A percentile compares a stretch with the other conserved stretches of the same genome.
These are phyloP conservation scores for Pichia scutulata DNA, from an alignment of 805 yeast species.

Conservation along the genomic window DNA sequence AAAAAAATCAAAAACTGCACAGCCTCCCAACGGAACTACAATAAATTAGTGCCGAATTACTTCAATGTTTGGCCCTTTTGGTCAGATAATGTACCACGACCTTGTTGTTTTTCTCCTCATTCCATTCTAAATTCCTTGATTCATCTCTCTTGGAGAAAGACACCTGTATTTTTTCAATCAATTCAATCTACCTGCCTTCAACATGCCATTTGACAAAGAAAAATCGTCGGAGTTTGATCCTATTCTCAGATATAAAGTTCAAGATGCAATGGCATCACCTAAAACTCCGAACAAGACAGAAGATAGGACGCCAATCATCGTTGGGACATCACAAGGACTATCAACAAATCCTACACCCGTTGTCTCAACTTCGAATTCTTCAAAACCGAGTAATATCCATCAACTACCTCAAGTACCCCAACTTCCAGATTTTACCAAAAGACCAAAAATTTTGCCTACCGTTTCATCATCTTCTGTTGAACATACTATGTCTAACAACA, in stretches of 20 bases:
- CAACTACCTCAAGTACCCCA: neutral
- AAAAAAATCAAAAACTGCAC: neutral
- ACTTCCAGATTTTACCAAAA: conserved; percentile 9
- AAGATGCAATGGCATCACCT: neutral
- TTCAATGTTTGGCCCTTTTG: neutral
- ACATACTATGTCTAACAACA: neutral
- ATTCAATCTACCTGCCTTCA: neutral
- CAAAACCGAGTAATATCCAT: neutral
- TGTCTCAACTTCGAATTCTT: neutral
- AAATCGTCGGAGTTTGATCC: neutral
- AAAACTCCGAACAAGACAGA: neutral
- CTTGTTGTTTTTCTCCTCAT: too few relatives aligned
- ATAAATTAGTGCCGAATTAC: neutral
- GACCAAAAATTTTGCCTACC: conserved; percentile 2
- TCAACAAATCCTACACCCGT: neutral
- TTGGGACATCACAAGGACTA: neutral
- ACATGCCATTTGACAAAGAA: neutral
- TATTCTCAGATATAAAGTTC: conserved; percentile 1
- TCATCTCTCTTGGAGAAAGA: too few relatives aligned
- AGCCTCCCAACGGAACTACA: neutral
- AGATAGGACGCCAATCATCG: neutral
- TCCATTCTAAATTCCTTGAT: too few relatives aligned
- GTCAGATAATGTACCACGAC: neutral
- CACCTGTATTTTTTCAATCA: neutral
- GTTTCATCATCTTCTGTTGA: neutral